Conservation (phyloP, 768 basidiomycete species). For the Neoboletus magnificus region DNA sequence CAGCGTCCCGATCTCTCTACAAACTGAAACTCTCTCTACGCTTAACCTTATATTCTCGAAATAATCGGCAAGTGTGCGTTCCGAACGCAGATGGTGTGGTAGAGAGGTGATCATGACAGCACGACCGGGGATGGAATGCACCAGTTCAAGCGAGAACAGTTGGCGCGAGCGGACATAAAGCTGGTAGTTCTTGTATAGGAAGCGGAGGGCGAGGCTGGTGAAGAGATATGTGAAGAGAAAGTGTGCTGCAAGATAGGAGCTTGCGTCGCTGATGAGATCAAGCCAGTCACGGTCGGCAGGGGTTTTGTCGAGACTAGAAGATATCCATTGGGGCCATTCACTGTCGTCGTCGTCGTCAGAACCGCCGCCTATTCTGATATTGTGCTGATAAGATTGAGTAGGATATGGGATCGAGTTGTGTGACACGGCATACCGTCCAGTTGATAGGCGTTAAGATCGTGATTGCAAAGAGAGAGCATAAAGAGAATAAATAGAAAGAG, state of each 20-base stretch:
- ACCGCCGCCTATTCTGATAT: constrained; percentile 63
- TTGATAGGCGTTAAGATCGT: constrained; percentile 94
- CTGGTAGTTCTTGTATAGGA: constrained; percentile 85
- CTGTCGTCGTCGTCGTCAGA: constrained; percentile 35
- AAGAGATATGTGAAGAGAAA: constrained; percentile 94
- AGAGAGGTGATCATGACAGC: constrained; percentile 87
- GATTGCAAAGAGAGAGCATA: constrained; percentile 79
- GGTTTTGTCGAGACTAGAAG: constrained; percentile 19
- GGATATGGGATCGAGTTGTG: not conserved
- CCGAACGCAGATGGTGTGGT: constrained; percentile 80
- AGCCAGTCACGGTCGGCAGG: constrained; percentile 61
- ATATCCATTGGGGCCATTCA: constrained; percentile 44
- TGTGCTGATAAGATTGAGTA: constrained; percentile 46
- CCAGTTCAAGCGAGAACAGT: constrained; percentile 90
- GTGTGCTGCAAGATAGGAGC: constrained; percentile 84
- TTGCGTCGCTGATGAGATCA: constrained; percentile 87
- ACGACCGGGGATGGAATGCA: constrained; percentile 90
- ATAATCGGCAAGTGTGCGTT: constrained; percentile 85
- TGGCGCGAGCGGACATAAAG: constrained; percentile 89
- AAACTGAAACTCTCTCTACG: constrained; percentile 91
- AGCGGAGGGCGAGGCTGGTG: constrained; percentile 80
- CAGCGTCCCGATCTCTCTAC: constrained; percentile 74
- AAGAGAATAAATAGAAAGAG: constrained; percentile 87
- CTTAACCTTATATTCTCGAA: constrained; percentile 85
- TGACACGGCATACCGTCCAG: constrained; percentile 61